Conservation (phyloP, 2,329 filamentous ascomycete genomes). For the Alternaria viburni region DNA sequence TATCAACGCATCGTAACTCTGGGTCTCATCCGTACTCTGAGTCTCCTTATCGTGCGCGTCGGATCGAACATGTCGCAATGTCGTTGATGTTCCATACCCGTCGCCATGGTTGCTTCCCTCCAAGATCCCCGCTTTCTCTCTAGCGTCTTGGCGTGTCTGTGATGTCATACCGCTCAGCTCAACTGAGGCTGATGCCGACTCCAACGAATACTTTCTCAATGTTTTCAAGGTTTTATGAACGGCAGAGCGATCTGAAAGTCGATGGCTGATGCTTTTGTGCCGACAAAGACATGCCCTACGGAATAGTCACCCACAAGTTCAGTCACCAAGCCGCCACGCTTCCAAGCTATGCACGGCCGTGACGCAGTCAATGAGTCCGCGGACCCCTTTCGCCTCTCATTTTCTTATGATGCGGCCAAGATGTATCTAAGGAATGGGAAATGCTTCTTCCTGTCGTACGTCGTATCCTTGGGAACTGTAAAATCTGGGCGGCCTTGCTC, state of each 20-base stretch:
- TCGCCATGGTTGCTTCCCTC: not conserved
- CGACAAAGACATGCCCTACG: not conserved
- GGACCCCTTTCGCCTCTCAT: not conserved
- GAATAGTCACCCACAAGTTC: not conserved
- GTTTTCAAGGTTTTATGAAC: not conserved
- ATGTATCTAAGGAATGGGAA: not conserved
- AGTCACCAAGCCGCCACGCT: not conserved
- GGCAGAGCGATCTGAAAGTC: not conserved
- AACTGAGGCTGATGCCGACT: not conserved
- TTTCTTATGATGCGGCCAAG: not conserved
- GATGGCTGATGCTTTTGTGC: not conserved
- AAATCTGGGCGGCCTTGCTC: not conserved
- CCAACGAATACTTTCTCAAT: not conserved
- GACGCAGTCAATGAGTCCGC: constrained; percentile 5
- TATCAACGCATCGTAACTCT: not conserved
- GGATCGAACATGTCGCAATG: not conserved
- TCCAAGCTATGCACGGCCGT: not conserved
- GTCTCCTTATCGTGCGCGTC: not conserved
- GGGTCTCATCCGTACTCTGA: not conserved
- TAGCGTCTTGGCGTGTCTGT: constrained; percentile 6
- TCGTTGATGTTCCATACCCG: not conserved
- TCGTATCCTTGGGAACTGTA: not conserved
- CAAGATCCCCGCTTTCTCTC: not conserved
- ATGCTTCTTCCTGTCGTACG: not conserved
- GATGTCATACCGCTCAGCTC: constrained; percentile 3